Evolutionary conservation across 306 rosid genomes (phyloP), one percentile per base, ranked within the genome.

Genomic region (Medicago arabica): DNA sequence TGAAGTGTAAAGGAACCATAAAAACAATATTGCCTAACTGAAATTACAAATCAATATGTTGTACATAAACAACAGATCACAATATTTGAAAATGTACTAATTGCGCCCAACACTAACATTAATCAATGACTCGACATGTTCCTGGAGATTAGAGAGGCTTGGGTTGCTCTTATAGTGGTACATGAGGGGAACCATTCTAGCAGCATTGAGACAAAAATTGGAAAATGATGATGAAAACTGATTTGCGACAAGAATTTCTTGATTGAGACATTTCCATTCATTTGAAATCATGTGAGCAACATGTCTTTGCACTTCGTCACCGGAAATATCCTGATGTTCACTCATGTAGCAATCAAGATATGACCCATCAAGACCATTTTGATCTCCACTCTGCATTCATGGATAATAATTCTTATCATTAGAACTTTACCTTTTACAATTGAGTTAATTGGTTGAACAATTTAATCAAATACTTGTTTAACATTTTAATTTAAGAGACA

Each of bases 181-280:
- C 86, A 88, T 76, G 44, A 81, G 36, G 7, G 90, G 91, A 3
- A 85, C 92, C 87, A 85, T 80, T 85, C 93, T 78, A 0, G 88
- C 86, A 49, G 72, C 69, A 81, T 84, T 82, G 1, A 85, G 78
- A 75, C 89, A 83, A 9, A 87, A 75, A 19, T 81, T 44, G 7
- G 40, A 74, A 57, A 89, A 92, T 1, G 80, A 38, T 2, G 59
- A 9, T 23, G 97, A 74, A 78, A 84, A 82, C 25, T 39, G 79
- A 43, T 73, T 84, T 64, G 80, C 51, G 34, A 63, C 70, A 1
- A 84, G 13, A 15, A 83, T 71, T 72, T 84, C 81, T 49, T 74
- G 13, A 78, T 89, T 84, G 21, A 88, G 81, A 12, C 21, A 8
- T 83, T 75, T 87, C 93, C 96, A 92, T 49, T 82, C 89, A 7